Base-by-base conservation (phyloP, 2,329 filamentous ascomycete genomes). In the Colletotrichum lini region DNA sequence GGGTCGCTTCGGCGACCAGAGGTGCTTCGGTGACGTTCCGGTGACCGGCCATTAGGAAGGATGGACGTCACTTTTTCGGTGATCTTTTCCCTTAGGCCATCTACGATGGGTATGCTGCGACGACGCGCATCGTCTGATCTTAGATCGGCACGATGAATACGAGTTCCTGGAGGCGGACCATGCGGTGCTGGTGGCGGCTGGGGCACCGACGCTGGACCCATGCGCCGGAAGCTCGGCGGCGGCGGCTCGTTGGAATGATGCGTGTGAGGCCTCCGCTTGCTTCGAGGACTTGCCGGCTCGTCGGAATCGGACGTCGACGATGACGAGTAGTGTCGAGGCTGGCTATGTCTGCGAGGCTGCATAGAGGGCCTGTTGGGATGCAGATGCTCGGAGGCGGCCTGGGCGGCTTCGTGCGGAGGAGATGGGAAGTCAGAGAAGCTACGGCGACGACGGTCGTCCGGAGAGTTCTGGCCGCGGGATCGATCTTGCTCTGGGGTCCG, bases 341-440 rank as follows among this genome's bases (percentile, higher is more conserved):
- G 87, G 73, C 86, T 88, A 74, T 88, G 86, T 40, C 86, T 79
- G 23, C 87, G 83, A 21, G 77, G 74, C 23, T 79, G 78, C 1
- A 73, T 53, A 10, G 74, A 65, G 16, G 79, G 78, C 54, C 79
- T 77, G 42, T 81, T 76, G 9, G 83, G 78, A 50, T 82, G 81
- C 16, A 84, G 74, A 64, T 85, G 78, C 23, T 77, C 71, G 13
- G 74, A 54, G 4, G 65, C 59, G 75, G 69, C 69, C 75, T 65
- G 77, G 49, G 45, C 75, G 70, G 59, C 78, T 16, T 82, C 76
- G 21, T 80, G 75, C 2, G 79, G 79, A 1, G 82, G 80, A 2
- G 80, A 81, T 2, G 84, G 83, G 62, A 85, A 83, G 67, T 89
- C 87, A 3, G 87, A 87, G 76, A 87, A 85, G 78, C 87, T 89